Evolutionary conservation across 1,139 yeast species (phyloP), one percentile per base, ranked within the genome.

Genomic region (Candida sp.): DNA sequence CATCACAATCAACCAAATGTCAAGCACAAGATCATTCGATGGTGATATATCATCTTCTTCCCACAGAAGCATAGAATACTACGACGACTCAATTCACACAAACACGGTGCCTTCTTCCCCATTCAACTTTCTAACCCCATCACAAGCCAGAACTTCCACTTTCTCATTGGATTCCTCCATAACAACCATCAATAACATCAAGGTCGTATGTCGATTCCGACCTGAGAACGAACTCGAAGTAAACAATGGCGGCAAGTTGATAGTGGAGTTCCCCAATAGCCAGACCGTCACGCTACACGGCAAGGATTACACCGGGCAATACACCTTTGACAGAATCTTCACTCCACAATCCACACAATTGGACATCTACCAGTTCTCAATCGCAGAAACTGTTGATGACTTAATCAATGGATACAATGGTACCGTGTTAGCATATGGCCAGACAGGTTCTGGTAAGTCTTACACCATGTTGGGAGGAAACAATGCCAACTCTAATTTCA

Each of bases 391-490:
- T 3, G 86, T 86, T 3, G 86, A 84, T 45, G 94, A 88, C 58
- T 75, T 90, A 38, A 77, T 90, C 55, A 77, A 80, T 40, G 98
- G 98, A 0, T 90, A 88, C 63, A 90, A 92, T 66, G 94, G 96
- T 23, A 86, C 97, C 0, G 86, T 92, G 0, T 70, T 92, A 43
- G 93, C 96, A 1, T 92, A 90, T 66, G 98, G 97, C 6, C 97
- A 90, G 64, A 88, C 96, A 0, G 96, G 96, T 0, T 82, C 96
- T 1, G 97, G 97, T 3, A 91, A 91, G 63, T 84, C 96, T 0
- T 85, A 84, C 63, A 88, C 97, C 2, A 88, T 92, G 96, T 82
- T 89, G 81, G 97, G 97, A 0, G 70, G 17, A 3, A 26, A 38
- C 12, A 38, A 38, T 11, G 17, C 42, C 6, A 38, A 26, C 27